phyloP scores from a whole-genome alignment of 495 filamentous ascomycete genomes.

The Aspergillus campestris region DNA sequence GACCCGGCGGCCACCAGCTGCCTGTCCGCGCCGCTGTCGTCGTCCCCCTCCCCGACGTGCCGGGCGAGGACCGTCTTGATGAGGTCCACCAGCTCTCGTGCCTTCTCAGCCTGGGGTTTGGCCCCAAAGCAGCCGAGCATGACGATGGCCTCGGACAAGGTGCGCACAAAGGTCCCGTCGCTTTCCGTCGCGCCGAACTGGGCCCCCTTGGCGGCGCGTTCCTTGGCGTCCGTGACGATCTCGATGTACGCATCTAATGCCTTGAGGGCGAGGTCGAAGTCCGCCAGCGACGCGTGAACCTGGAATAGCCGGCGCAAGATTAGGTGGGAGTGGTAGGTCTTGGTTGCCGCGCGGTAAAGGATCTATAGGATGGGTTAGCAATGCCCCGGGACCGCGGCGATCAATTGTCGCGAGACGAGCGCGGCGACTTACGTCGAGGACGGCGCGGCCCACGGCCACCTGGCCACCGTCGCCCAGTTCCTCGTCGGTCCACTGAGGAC shows the following conservation, averaged over 20 bases:
- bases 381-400: neutral
- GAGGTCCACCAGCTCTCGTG: conserved; percentile 53
- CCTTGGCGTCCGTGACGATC: conserved; percentile 72
- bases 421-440: conserved; percentile 53
- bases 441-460: conserved; percentile 56
- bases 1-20: conserved; percentile 16
- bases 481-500: conserved; percentile 61
- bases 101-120: conserved; percentile 65
- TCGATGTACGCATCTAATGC: conserved; percentile 86
- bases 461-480: conserved; percentile 75
- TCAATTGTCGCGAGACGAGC: no score
- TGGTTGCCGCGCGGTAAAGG: conserved; percentile 78
- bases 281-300: conserved; percentile 74
- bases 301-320: conserved; percentile 83
- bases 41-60: conserved; percentile 25
- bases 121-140: conserved; percentile 77
- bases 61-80: conserved; percentile 59
- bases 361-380: conserved; percentile 36
- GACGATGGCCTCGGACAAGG: conserved; percentile 66
- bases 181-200: conserved; percentile 70
- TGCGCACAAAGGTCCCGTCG: conserved; percentile 64
- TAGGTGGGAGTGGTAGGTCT: conserved; percentile 86
- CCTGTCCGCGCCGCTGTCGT: conserved; percentile 23
- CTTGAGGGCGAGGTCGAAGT: conserved; percentile 80
- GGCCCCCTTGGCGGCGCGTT: conserved; percentile 67